Evolutionary conservation across 2,329 filamentous ascomycete genomes (phyloP).

Genomic region (Arthrobotrys musiformis): DNA sequence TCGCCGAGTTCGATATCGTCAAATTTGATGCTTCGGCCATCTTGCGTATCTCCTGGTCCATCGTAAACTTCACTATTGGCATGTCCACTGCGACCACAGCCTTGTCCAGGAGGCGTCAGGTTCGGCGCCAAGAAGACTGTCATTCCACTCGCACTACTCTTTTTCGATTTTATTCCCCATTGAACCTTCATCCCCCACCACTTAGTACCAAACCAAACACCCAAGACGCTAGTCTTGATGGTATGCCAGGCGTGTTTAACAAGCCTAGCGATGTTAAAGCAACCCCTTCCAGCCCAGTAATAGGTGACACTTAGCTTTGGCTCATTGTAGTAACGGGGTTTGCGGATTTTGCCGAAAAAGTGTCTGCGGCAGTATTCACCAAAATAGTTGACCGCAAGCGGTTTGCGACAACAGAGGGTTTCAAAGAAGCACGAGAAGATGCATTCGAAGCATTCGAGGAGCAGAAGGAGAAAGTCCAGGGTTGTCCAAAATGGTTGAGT

Average conservation of each 20-base stretch:
- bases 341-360: not conserved
- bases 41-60: not conserved
- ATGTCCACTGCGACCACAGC: too few relatives aligned
- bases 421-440: not conserved
- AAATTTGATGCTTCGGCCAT: not conserved
- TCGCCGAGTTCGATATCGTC: constrained; percentile 11
- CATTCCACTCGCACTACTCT: not conserved
- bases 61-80: not conserved
- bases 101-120: not conserved
- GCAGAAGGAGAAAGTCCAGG: not conserved
- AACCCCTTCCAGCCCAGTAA: constrained; percentile 12
- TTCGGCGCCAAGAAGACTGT: not conserved
- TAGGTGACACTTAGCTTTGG: constrained; percentile 19
- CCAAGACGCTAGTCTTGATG: constrained; percentile 2
- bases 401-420: constrained; percentile 1
- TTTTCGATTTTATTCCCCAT: constrained; percentile 3
- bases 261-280: not conserved
- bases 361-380: not conserved
- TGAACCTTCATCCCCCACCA: constrained; percentile 19
- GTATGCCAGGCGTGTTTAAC: not conserved
- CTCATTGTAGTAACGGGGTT: constrained; percentile 4
- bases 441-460: constrained; percentile 12
- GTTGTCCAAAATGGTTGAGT: constrained; percentile 30
- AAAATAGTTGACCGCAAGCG: not conserved
- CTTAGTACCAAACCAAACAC: constrained; percentile 9